Base-by-base conservation (phyloP, 2,329 filamentous ascomycete genomes). In the Pseudogymnoascus sp. region DNA sequence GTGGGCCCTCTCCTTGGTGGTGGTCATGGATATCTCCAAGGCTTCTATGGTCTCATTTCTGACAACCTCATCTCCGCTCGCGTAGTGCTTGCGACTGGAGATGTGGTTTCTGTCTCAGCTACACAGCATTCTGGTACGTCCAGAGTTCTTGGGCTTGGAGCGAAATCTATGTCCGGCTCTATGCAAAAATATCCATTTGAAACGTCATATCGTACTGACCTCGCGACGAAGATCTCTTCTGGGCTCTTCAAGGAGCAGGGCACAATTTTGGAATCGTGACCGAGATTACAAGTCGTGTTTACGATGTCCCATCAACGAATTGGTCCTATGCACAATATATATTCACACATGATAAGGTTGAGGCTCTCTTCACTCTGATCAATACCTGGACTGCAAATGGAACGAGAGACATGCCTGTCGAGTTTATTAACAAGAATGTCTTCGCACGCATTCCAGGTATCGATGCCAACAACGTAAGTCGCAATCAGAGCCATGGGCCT, bases 11-110 rank as follows among this genome's bases (percentile, higher is more conserved):
- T 39, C 7, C 37, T 39, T 39, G 37, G 37, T 39, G 37, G 37
- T 39, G 37, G 37, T 9, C 83, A 82, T 66, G 82, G 84, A 1
- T 79, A 79, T 70, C 72, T 86, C 18, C 79, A 76, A 22, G 79
- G 81, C 0, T 71, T 74, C 36, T 73, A 82, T 58, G 85, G 85
- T 0, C 72, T 86, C 2, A 68, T 71, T 1, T 70, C 77, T 28
- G 77, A 79, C 63, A 70, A 70, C 14, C 66, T 80, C 1, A 7
- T 76, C 3, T 70, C 71, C n/a, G 37, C 37, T 18, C 37, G 74
- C 36, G 68, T 78, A 3, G 73, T 78, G 0, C 70, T 74, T 8
- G 75, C 74, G 0, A 78, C 81, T 58, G 80, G 81, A 70, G 77
- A 80, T 64, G 70, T 82, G 4, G 69, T 76, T 4, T 69, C 63